Evolutionary conservation across 169 alveolate species (phyloP).

Genomic region (Sarcocystis neurona): DNA sequence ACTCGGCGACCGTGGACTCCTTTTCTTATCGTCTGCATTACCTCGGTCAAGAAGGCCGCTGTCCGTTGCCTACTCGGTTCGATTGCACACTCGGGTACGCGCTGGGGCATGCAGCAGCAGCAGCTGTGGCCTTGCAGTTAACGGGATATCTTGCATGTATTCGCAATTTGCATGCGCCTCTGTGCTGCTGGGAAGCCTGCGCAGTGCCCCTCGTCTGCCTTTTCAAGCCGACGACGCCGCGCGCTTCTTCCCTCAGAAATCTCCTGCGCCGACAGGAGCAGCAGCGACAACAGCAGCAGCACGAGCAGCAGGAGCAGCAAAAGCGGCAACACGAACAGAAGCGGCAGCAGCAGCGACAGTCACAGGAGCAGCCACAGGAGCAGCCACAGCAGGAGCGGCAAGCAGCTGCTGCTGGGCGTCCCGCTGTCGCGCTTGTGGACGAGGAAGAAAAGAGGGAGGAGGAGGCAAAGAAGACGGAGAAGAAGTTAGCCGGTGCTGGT

Average conservation of each 20-base stretch:
- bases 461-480: neutral
- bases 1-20: slow-evolving; percentile 5
- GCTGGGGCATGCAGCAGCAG: slow-evolving; percentile 73
- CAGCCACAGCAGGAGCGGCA: no score
- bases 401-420: no score
- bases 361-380: no score
- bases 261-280: no score
- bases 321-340: no score
- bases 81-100: slow-evolving; percentile 84
- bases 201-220: slow-evolving; percentile 30
- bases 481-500: neutral
- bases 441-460: neutral
- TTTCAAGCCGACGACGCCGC: neutral
- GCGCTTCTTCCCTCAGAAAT: no score
- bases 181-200: slow-evolving; percentile 33
- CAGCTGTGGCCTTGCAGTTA: slow-evolving; percentile 74
- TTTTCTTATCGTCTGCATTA: slow-evolving; percentile 72
- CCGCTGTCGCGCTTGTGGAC: no score
- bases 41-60: slow-evolving; percentile 89
- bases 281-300: no score
- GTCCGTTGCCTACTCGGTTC: slow-evolving; percentile 84
- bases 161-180: slow-evolving; percentile 2
- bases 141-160: slow-evolving; percentile 14
- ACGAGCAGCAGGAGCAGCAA: no score
- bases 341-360: no score